Evolutionary conservation across 306 rosid genomes (phyloP).

Genomic region (Potentilla sterilis): DNA sequence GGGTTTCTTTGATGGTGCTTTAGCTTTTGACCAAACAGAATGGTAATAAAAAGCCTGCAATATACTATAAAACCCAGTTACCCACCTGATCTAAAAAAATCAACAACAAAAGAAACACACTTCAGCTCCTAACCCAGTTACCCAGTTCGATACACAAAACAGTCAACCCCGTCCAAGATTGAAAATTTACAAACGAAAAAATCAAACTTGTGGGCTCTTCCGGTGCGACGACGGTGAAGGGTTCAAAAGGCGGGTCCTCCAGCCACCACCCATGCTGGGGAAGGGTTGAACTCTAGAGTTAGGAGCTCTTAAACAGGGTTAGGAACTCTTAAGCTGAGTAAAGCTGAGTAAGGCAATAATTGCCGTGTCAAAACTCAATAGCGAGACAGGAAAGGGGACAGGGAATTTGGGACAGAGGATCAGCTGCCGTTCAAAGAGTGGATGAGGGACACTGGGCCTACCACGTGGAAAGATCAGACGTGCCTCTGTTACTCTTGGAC

Average conservation of each 20-base stretch:
- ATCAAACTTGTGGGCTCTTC: not conserved
- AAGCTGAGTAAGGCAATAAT: no score
- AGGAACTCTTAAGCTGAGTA: no score
- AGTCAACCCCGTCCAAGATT: not conserved
- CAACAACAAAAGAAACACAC: not conserved
- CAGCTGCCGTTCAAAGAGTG: no score
- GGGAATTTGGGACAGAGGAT: no score
- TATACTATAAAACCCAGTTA: not conserved
- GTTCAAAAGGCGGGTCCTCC: constrained; percentile 39
- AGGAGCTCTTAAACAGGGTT: no score
- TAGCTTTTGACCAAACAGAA: not conserved
- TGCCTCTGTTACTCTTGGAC: no score
- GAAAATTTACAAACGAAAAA: not conserved
- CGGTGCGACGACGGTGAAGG: constrained; percentile 43
- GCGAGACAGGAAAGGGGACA: no score
- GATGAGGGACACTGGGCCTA: no score
- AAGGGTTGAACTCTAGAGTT: no score
- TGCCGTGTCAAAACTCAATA: no score
- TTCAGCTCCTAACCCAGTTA: not conserved
- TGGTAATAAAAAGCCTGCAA: not conserved
- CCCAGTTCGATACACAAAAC: constrained; percentile 2
- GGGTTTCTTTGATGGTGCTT: not conserved
- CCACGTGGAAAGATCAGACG: no score
- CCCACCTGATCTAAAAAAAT: not conserved
- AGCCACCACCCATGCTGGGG: constrained; percentile 11